Evolutionary conservation across 495 filamentous ascomycete species (phyloP), one percentile per base, ranked within the genome.

Genomic region (Penicillium arizonense): DNA sequence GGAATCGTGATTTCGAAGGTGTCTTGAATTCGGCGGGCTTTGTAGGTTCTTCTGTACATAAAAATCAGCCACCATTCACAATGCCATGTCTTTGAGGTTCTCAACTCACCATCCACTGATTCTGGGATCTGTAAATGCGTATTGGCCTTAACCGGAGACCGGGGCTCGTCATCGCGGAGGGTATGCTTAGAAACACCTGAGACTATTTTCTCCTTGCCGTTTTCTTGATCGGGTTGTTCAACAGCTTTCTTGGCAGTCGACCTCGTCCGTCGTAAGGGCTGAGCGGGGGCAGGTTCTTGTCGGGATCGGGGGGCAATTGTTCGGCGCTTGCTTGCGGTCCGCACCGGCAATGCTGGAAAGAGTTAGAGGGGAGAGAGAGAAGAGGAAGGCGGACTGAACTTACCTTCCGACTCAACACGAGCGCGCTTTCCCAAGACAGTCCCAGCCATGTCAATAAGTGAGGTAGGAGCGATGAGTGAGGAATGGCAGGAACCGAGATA

Each of bases 1-100:
- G 77, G 58, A 83, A 86, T 56, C 88, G 75, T 16, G 84, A 80
- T 10, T 89, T 90, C 50, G 82, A 76, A 2, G 88, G 88, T 6
- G 75, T 78, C 45, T 70, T 74, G 53, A 76, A 63, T 45, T 73
- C 72, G 34, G 60, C 53, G 7, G 65, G 48, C 30, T 70, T 73
- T 52, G 72, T 61, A 47, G 72, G 64, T 64, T 47, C 50, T 23
- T 44, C 32, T 48, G 33, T 30, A 2, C 8, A 12, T 47, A 30
- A 8, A 4, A 30, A 30, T 30, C 4, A 30, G 28, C 9, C 28
- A 24, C 23, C 5, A 6, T 30, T 1, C 5, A 30, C 2, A 30
- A 30, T 30, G 2, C 1, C 8, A n/a, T 9, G 11, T 32, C 47
- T 35, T 38, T 38, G 35, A n/a, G 16, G 16, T 39, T 48, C 45